Evolutionary conservation across 78 protist species (phyloP).

Genomic region (Bodo saltans): DNA sequence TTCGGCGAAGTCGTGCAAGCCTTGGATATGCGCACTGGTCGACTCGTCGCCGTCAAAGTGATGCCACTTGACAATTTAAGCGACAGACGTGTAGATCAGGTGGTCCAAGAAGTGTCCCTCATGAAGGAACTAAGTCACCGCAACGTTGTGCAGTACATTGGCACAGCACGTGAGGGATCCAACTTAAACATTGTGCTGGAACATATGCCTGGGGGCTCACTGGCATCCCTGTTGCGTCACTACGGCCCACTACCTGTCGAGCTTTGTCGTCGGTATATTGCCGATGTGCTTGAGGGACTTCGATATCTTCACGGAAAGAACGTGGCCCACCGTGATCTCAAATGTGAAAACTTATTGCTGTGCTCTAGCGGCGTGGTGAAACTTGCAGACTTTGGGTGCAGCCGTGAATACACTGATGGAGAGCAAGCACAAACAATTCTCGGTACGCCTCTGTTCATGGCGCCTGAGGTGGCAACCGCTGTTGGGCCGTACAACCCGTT

Average conservation of each 20-base stretch:
- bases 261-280: constrained; percentile 16
- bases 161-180: constrained; percentile 1
- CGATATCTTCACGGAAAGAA: constrained; percentile 78
- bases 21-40: too few species aligned
- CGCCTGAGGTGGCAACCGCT: constrained; percentile 93
- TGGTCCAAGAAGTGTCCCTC: constrained; percentile 5
- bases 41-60: too few species aligned
- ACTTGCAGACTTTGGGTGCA: constrained; percentile 94
- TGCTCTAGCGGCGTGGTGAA: constrained; percentile 78
- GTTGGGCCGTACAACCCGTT: constrained; percentile 33
- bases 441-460: constrained; percentile 91
- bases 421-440: background rate
- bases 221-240: background rate
- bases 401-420: background rate
- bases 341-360: constrained; percentile 88
- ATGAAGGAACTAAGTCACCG: background rate
- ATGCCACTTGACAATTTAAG: too few species aligned
- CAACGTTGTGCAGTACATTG: background rate
- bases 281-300: constrained; percentile 31
- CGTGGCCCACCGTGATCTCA: constrained; percentile 95
- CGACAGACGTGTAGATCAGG: too few species aligned
- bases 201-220: constrained; percentile 38
- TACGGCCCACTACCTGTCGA: background rate
- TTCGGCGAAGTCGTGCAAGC: too few species aligned
- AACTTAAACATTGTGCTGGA: constrained; percentile 28